These are phyloP conservation scores for Coprinopsis cinerea DNA, from an alignment of 768 basidiomycete genomes.

Conservation along the genomic window DNA sequence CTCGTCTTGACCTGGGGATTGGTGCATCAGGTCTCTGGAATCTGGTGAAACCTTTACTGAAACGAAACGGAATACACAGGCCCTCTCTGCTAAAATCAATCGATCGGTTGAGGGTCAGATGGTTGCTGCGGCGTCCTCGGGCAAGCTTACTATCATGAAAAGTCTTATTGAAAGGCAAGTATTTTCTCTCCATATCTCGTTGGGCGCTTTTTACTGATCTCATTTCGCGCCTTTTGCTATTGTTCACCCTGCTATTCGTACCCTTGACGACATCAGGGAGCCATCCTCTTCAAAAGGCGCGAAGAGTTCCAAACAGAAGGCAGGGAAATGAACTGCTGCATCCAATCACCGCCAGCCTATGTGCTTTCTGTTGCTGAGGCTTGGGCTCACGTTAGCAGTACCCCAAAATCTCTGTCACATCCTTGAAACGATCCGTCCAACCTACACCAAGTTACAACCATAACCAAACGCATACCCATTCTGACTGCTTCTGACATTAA, in stretches of 20 bases:
- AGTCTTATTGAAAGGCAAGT: conserved; percentile 33
- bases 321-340: not conserved
- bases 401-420: not conserved
- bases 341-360: not conserved
- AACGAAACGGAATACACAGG: too few species aligned
- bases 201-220: too few species aligned
- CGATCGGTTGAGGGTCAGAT: conserved; percentile 89
- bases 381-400: not conserved
- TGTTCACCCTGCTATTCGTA: not conserved
- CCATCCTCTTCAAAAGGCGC: not conserved
- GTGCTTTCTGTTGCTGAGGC: not conserved
- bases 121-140: conserved; percentile 81
- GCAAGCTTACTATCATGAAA: conserved; percentile 92
- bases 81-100: conserved; percentile 86
- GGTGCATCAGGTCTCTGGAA: not conserved
- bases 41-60: conserved; percentile 3
- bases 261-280: not conserved
- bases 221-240: not conserved
- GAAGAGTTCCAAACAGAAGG: not conserved
- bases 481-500: too few species aligned
- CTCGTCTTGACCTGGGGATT: not conserved
- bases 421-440: not conserved
- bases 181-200: too few species aligned
- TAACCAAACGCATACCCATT: not conserved
- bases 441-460: not conserved